Evolutionary conservation across 2,329 filamentous ascomycete genomes (phyloP).

Genomic region (Curvularia sp.): DNA sequence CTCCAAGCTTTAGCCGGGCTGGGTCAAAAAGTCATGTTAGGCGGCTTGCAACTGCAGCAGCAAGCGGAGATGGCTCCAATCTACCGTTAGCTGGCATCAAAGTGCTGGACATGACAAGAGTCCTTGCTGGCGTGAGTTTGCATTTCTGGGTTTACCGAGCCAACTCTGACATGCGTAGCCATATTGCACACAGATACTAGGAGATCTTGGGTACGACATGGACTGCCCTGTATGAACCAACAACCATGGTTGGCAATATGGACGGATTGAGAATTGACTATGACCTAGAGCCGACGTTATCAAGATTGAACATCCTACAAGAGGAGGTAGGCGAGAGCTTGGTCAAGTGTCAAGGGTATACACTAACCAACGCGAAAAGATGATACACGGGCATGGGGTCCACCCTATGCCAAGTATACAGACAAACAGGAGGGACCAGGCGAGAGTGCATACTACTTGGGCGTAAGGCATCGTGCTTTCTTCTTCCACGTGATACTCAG

Average conservation of each 20-base stretch:
- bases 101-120: slow-evolving; percentile 95
- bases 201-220: slow-evolving; percentile 82
- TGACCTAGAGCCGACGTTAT: slow-evolving; percentile 84
- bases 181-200: slow-evolving; percentile 96
- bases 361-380: slow-evolving; percentile 62
- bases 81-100: slow-evolving; percentile 83
- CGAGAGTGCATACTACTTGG: slow-evolving; percentile 93
- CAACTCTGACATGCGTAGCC: slow-evolving; percentile 65
- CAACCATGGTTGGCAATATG: slow-evolving; percentile 38
- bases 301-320: slow-evolving; percentile 88
- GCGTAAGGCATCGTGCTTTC: slow-evolving; percentile 61
- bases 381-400: slow-evolving; percentile 95
- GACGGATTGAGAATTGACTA: slow-evolving; percentile 23
- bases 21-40: slow-evolving; percentile 27
- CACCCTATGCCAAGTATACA: slow-evolving; percentile 85
- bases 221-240: slow-evolving; percentile 44
- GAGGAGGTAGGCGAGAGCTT: slow-evolving; percentile 34
- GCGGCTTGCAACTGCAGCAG: slow-evolving; percentile 54
- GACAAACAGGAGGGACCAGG: slow-evolving; percentile 71
- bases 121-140: slow-evolving; percentile 82
- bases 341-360: neutral
- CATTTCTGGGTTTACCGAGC: fast-evolving
- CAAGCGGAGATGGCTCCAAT: slow-evolving; percentile 53
- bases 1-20: slow-evolving; percentile 21
- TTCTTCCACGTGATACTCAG: neutral